phyloP scores from a whole-genome alignment of 2,329 filamentous ascomycete genomes.

The Claviceps monticola region DNA sequence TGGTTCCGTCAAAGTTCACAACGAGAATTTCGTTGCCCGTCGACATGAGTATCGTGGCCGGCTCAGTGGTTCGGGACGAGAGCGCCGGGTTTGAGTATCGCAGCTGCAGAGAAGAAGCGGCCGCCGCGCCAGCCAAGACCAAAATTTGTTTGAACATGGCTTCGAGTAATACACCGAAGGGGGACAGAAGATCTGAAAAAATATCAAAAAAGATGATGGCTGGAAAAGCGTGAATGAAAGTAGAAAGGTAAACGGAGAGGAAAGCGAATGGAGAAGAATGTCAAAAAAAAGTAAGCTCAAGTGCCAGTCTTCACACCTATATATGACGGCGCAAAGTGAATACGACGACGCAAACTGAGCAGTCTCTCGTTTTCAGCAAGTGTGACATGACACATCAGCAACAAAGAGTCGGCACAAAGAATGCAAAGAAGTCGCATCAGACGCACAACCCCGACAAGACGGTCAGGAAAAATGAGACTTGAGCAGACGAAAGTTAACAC shows the following conservation, averaged over 20 bases:
- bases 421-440: too few species aligned
- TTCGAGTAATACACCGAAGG: not conserved
- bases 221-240: not conserved
- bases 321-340: too few species aligned
- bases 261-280: not conserved
- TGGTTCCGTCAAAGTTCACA: slow-evolving; percentile 26
- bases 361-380: too few species aligned
- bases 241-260: not conserved
- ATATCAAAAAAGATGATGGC: not conserved
- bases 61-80: not conserved
- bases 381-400: too few species aligned
- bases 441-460: too few species aligned
- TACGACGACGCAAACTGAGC: too few species aligned
- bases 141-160: not conserved
- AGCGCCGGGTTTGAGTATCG: not conserved
- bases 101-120: not conserved
- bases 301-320: too few species aligned
- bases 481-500: too few species aligned
- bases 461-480: too few species aligned
- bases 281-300: not conserved
- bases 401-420: too few species aligned
- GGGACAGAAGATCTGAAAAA: not conserved
- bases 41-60: slow-evolving; percentile 23
- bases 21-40: slow-evolving; percentile 25
- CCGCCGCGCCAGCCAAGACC: not conserved